Base-by-base conservation (phyloP, 2,329 filamentous ascomycete genomes). In the Claviceps spartinae region DNA sequence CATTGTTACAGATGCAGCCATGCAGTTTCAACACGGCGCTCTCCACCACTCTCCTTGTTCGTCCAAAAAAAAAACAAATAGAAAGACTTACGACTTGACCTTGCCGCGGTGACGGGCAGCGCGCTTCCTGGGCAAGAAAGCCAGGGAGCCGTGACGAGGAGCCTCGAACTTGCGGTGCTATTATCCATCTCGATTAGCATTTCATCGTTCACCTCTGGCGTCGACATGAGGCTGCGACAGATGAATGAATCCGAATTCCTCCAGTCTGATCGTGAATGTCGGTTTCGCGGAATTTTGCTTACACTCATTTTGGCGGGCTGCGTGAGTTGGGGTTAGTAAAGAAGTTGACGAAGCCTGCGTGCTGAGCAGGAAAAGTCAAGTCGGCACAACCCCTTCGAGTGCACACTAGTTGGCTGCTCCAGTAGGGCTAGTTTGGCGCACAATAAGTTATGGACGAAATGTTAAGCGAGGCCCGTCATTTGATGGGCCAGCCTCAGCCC, bases 21-120 rank as follows among this genome's bases (percentile, higher is more conserved):
- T 22, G 40, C 30, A 42, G 9, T 22, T 13, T 42, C 40, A 11
- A 11, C 40, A 34, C 30, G 30, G 30, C 40, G 40, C 41, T 43
- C 20, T 24, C 13, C 14, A 9, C n/a, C 16, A n/a, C 6, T 41
- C 18, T 41, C n/a, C 5, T 40, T 40, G 5, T 40, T 40, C 37
- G 2, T 2, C 13, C 13, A 3, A 40, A 40, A 18, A 40, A 40
- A 18, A 6, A 30, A 30, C 2, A n/a, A 11, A 9, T 8, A n/a
- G 3, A 4, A 20, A 18, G 14, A 81, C 82, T 82, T 79, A 95
- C 89, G 85, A 89, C 88, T 96, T 96, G 72, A 96, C 91, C 82
- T 95, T 95, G 74, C 91, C 91, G 67, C 91, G 80, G 78, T 97
- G 90, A 69, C 90, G 83, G 73, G 89, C 81, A 68, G 89, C 88